Base-by-base conservation (phyloP, 306 rosid genomes). In the Rubus parviflorus region DNA sequence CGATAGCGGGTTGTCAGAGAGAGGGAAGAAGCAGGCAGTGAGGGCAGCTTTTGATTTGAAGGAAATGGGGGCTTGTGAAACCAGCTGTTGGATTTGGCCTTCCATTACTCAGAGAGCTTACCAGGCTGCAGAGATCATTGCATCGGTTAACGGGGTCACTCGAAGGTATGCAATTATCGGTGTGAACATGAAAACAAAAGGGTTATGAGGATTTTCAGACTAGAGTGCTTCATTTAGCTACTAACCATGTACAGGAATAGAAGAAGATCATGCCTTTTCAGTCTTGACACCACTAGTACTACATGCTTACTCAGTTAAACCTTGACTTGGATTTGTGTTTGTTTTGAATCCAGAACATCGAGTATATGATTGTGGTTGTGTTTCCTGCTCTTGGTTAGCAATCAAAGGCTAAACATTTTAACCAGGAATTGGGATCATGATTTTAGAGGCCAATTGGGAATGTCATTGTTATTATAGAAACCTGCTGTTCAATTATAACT, bases 101-200 rank as follows among this genome's bases (percentile, higher is more conserved):
- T 95, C 97, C 42, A 95, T 95, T 6, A 95, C 98, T 75, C 98
- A 92, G 81, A 88, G 97, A 82, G 98, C 97, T 87, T 95, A 95
- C 73, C 93, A 92, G 64, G 82, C 97, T 14, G 98, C 98, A 15
- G 98, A 95, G 87, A 90, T 92, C 52, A 92, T 95, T 71, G 97
- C 97, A 41, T 82, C 93, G 4, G 85, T 90, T 71, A 92, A 92
- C 77, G 90, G 83, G n/a, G 81, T 95, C 79, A 83, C 70, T 66
- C 88, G 97, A 82, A 94, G 97, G 97, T 90, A 52, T 60, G 72
- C 47, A 10, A 20, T 76, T 46, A n/a, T n/a, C n/a, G n/a, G n/a
- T n/a, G n/a, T n/a, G 6, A 49, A 42, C 10, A 40, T 10, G 37
- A 13, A 22, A 7, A 45, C 8, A 1, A 30, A 30, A 30, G 35